Percentiles rank a stretch among this genome's conserved stretches.
These are phyloP conservation scores for Globisporangium nagaii DNA, from an alignment of 352 stramenopile genomes.

Conservation along the genomic window DNA sequence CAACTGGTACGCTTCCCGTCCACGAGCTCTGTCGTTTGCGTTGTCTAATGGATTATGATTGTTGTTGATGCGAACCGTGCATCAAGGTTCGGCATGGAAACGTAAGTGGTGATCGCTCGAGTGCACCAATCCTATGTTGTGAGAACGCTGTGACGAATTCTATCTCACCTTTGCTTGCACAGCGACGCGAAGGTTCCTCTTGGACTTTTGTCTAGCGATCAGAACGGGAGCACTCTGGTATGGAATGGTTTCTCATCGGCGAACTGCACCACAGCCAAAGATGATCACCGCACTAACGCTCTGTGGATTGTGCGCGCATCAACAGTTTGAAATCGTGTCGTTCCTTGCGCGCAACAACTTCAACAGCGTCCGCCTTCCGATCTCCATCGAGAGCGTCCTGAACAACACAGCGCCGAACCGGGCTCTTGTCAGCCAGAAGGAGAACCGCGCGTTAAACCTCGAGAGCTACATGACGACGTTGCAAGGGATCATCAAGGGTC, in stretches of 20 bases:
- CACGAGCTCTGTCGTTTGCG: too few relatives aligned
- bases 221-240: conserved; percentile 53
- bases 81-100: conserved; percentile 19
- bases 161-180: neutral
- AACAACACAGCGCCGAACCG: conserved; percentile 29
- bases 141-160: too few relatives aligned
- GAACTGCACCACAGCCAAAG: too few relatives aligned
- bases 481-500: conserved; percentile 31
- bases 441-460: conserved; percentile 32
- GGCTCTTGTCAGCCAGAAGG: conserved; percentile 20
- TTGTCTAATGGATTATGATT: too few relatives aligned
- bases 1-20: conserved; percentile 11
- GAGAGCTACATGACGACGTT: conserved; percentile 34
- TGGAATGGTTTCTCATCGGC: too few relatives aligned
- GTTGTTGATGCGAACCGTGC: too few relatives aligned
- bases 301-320: too few relatives aligned
- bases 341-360: conserved; percentile 48
- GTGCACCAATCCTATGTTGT: too few relatives aligned
- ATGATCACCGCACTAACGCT: too few relatives aligned
- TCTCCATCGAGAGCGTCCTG: conserved; percentile 29
- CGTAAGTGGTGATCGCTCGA: too few relatives aligned
- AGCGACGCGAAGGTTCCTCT: conserved; percentile 39
- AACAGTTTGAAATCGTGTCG: conserved; percentile 37
- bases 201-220: conserved; percentile 53
- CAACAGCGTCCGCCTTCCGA: conserved; percentile 38